Evolutionary conservation across 805 yeast genomes (phyloP).

Genomic region (Millerago galiae): DNA sequence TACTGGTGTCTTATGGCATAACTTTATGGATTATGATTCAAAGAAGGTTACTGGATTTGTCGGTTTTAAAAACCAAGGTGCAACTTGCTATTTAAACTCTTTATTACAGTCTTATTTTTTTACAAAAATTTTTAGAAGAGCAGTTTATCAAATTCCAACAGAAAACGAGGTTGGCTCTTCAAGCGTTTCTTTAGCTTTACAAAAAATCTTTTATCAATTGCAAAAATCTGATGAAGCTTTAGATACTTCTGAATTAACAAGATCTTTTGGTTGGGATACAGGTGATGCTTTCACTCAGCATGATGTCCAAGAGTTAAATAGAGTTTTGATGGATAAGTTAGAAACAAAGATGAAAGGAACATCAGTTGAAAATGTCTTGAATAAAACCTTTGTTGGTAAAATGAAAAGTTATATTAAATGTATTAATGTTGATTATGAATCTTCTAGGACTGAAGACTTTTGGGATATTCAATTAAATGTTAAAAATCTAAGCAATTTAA

Average conservation of each 20-base stretch:
- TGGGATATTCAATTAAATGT: slow-evolving; percentile 98
- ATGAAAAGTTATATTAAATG: slow-evolving; percentile 95
- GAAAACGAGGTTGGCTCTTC: slow-evolving; percentile 44
- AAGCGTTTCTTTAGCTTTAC: slow-evolving; percentile 78
- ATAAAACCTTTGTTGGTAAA: slow-evolving; percentile 87
- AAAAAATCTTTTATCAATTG: slow-evolving; percentile 76
- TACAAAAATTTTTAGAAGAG: slow-evolving; percentile 72
- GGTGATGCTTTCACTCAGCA: slow-evolving; percentile 96
- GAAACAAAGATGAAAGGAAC: slow-evolving; percentile 92
- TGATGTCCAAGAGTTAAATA: slow-evolving; percentile 93
- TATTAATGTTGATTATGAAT: slow-evolving; percentile 87
- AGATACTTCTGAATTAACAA: slow-evolving; percentile 80
- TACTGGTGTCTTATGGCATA: slow-evolving; percentile 94
- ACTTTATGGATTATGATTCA: slow-evolving; percentile 77
- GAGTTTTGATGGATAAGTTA: slow-evolving; percentile 90
- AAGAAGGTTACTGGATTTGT: slow-evolving; percentile 84
- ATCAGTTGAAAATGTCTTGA: slow-evolving; percentile 64
- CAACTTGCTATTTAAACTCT: slow-evolving; percentile 94
- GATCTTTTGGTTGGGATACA: slow-evolving; percentile 95
- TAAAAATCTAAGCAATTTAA: slow-evolving; percentile 65
- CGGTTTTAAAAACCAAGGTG: slow-evolving; percentile 95
- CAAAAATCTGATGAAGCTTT: slow-evolving; percentile 70
- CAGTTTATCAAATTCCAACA: slow-evolving; percentile 89
- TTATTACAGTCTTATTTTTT: slow-evolving; percentile 84
- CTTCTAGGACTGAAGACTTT: slow-evolving; percentile 86